Percentiles rank a stretch among this genome's conserved stretches.
Conservation (phyloP, 2,329 filamentous ascomycete genomes). For the Chrysosporium keratinophilum region DNA sequence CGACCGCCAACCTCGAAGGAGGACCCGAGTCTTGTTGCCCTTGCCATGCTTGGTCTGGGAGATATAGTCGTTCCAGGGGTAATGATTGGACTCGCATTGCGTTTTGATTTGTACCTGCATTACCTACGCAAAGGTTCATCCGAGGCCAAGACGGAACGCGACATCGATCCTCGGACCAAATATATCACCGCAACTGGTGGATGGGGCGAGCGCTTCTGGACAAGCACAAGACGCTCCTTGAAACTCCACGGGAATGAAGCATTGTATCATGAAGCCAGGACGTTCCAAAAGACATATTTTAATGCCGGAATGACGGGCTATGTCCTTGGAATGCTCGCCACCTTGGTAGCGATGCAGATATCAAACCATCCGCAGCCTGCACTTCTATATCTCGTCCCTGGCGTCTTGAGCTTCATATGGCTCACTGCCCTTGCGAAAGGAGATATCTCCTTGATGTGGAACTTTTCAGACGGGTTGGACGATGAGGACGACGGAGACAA, state of each 20-base stretch:
- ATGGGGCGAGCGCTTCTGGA: constrained; percentile 83
- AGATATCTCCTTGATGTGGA: constrained; percentile 66
- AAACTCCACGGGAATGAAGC: constrained; percentile 24
- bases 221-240: constrained; percentile 28
- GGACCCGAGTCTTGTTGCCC: constrained; percentile 32
- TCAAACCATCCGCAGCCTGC: constrained; percentile 80
- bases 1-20: constrained; percentile 45
- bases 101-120: constrained; percentile 81
- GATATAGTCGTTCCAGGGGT: constrained; percentile 90
- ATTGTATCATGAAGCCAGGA: constrained; percentile 30
- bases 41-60: constrained; percentile 81
- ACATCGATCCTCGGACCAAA: constrained; percentile 24
- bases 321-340: constrained; percentile 62
- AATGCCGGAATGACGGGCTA: constrained; percentile 67
- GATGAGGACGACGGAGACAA: constrained; percentile 28
- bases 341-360: constrained; percentile 64
- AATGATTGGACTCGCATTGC: constrained; percentile 73
- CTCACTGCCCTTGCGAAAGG: constrained; percentile 59
- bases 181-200: constrained; percentile 52
- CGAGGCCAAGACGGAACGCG: background rate
- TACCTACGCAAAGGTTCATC: constrained; percentile 48
- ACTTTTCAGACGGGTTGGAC: constrained; percentile 58
- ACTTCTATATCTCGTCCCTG: constrained; percentile 81
- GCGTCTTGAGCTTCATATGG: constrained; percentile 67
- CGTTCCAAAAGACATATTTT: constrained; percentile 81